Base-by-base conservation (phyloP, 768 basidiomycete genomes). In the Epithele typhae region DNA sequence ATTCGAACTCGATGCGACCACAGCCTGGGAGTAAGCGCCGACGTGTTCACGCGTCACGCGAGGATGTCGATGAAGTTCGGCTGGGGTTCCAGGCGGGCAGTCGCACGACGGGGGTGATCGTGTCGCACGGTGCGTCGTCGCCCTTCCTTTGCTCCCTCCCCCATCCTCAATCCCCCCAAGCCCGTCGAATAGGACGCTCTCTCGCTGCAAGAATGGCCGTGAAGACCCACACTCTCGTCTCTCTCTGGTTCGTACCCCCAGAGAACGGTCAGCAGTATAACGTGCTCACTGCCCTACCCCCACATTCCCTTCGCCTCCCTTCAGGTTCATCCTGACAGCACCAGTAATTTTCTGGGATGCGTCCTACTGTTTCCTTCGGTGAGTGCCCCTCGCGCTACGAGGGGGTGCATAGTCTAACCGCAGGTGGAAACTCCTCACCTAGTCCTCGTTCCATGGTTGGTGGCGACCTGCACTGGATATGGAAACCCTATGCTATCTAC, bases 381-480 rank as follows among this genome's bases (percentile, higher is more conserved):
- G 51, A 49, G 77, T 40, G n/a, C 25, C 17, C 10, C 12, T 37
- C 18, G 9, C 9, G 30, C 9, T 32, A 15, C 9, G 30, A 15
- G 9, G 15, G 9, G 15, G 30, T 15, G 30, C 30, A 9, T 9
- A 9, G 30, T 25, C 15, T 43, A n/a, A 41, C 23, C 6, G 17
- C n/a, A n/a, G 10, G 25, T 15, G 25, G 37, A 17, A 12, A 24
- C 4, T 37, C 17, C 27, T 25, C 44, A 17, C 39, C 8, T 49
- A 91, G 91, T 30, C 92, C 92, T 17, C 77, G 90, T 18, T 92
- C 90, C 3, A 88, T 93, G 82, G 69, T 68, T 54, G 91, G 88
- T 1, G 92, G 92, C 2, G 90, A 93, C 64, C 71, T 93, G 37
- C 87, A 92, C 56, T 94, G 91, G 92, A 77, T 94, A 36, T 95